Percentiles rank a stretch among this genome's conserved stretches.
phyloP scores from a whole-genome alignment of 805 yeast species.

The Nakazawaea peltata region DNA sequence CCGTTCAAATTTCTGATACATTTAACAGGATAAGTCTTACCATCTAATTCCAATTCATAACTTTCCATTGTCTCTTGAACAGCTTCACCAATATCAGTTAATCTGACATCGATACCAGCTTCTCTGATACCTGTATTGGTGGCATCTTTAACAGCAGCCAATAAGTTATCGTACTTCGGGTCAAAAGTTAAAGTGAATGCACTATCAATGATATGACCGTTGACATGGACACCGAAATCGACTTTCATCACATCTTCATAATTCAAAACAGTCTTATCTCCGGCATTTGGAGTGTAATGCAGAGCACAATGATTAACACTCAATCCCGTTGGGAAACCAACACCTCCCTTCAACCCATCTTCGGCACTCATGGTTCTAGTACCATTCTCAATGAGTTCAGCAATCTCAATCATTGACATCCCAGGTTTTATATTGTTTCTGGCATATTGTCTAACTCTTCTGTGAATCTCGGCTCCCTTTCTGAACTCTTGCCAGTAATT shows the following conservation, averaged over 20 bases:
- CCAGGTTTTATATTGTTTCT: conserved; percentile 77
- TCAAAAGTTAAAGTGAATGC: conserved; percentile 92
- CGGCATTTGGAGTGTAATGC: conserved; percentile 95
- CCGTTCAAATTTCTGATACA: conserved; percentile 92
- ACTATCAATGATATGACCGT: conserved; percentile 89
- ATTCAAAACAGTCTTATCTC: conserved; percentile 73
- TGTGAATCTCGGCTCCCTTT: conserved; percentile 93
- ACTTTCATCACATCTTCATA: conserved; percentile 95
- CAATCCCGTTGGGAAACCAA: conserved; percentile 98
- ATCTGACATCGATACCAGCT: conserved; percentile 92
- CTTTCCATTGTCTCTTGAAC: conserved; percentile 97
- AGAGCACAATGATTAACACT: conserved; percentile 94
- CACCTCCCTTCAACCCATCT: conserved; percentile 68
- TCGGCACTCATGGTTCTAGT: conserved; percentile 68
- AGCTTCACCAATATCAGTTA: conserved; percentile 93
- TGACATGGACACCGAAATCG: conserved; percentile 93
- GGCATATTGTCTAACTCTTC: conserved; percentile 81
- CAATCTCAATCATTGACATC: conserved; percentile 84
- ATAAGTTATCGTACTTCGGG: conserved; percentile 68
- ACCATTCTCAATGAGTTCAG: conserved; percentile 81
- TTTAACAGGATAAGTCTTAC: conserved; percentile 77
- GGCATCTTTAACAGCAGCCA: conserved; percentile 85
- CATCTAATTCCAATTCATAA: conserved; percentile 86
- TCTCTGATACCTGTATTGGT: conserved; percentile 89
- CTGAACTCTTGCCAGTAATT: conserved; percentile 81